Conservation (phyloP, 192 early-diverging fungal genomes). For the Coemansia sp. region DNA sequence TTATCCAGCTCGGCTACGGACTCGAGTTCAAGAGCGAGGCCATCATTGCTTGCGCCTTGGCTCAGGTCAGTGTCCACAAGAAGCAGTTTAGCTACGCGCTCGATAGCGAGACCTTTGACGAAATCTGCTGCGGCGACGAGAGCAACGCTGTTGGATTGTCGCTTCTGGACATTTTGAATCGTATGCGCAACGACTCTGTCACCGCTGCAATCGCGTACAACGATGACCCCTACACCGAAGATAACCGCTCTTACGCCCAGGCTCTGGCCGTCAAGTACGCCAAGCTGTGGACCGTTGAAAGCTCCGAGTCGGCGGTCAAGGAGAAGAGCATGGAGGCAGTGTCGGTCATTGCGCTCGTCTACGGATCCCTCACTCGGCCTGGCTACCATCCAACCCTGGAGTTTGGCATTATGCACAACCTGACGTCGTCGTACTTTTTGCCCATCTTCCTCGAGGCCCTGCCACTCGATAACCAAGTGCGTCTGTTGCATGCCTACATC, state of each 20-base stretch:
- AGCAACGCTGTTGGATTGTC: slow-evolving; percentile 11
- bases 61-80: slow-evolving; percentile 54
- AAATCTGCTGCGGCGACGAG: slow-evolving; percentile 5
- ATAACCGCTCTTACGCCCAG: neutral
- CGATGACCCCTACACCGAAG: neutral
- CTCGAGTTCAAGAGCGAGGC: slow-evolving; percentile 63
- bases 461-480: slow-evolving; percentile 40
- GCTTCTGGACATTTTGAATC: slow-evolving; percentile 37
- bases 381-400: slow-evolving; percentile 27
- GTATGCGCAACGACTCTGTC: slow-evolving; percentile 39
- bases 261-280: slow-evolving; percentile 40
- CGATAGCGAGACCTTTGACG: slow-evolving; percentile 15
- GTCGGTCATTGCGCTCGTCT: slow-evolving; percentile 32
- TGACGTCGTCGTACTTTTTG: slow-evolving; percentile 60
- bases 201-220: slow-evolving; percentile 18
- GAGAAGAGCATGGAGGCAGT: slow-evolving; percentile 49
- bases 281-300: slow-evolving; percentile 45
- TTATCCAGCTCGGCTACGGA: slow-evolving; percentile 68
- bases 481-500: slow-evolving; percentile 52
- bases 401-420: slow-evolving; percentile 55
- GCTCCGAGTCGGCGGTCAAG: slow-evolving; percentile 36
- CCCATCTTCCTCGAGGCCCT: slow-evolving; percentile 48
- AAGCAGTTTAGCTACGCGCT: slow-evolving; percentile 10
- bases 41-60: slow-evolving; percentile 58
- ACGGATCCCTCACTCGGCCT: slow-evolving; percentile 39